Evolutionary conservation across 768 basidiomycete genomes (phyloP).

Genomic region (Suillus paluster): DNA sequence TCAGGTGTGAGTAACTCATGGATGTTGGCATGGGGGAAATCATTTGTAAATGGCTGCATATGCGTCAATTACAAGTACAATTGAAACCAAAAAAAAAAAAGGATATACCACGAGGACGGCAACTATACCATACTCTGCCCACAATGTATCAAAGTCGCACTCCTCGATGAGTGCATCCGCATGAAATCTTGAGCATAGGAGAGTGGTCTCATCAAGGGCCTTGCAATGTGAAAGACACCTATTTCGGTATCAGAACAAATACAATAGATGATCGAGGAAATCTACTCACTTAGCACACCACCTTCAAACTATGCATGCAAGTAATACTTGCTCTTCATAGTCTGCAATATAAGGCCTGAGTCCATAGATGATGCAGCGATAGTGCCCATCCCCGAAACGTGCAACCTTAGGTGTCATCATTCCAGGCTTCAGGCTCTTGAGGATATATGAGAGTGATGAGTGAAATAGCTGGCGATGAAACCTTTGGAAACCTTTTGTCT

Average conservation of each 20-base stretch:
- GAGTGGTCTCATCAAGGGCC: conserved; percentile 27
- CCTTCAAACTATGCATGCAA: conserved; percentile 36
- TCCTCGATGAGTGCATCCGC: conserved; percentile 24
- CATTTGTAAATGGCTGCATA: too few species aligned
- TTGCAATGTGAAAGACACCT: conserved; percentile 29
- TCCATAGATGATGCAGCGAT: too few species aligned
- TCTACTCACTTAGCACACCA: conserved; percentile 41
- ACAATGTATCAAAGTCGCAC: conserved; percentile 27
- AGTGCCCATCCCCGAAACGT: conserved; percentile 35
- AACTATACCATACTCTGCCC: too few species aligned
- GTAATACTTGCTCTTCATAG: conserved; percentile 42
- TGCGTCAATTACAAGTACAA: too few species aligned
- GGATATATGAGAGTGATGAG: conserved; percentile 29
- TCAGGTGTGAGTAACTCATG: too few species aligned
- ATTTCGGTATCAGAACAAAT: conserved; percentile 12
- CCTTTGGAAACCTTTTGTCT: conserved; percentile 24
- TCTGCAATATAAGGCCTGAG: conserved; percentile 42
- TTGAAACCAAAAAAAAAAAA: too few species aligned
- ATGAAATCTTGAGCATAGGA: conserved; percentile 19
- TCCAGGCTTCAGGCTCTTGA: conserved; percentile 24
- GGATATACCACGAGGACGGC: too few species aligned
- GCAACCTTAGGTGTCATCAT: conserved; percentile 20
- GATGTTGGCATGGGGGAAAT: too few species aligned
- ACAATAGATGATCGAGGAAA: conserved; percentile 5
- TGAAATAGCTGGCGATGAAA: conserved; percentile 39